These are phyloP conservation scores for Agaricales sp. DNA, from an alignment of 1,284 basidiomycete genomes.

Conservation along the genomic window DNA sequence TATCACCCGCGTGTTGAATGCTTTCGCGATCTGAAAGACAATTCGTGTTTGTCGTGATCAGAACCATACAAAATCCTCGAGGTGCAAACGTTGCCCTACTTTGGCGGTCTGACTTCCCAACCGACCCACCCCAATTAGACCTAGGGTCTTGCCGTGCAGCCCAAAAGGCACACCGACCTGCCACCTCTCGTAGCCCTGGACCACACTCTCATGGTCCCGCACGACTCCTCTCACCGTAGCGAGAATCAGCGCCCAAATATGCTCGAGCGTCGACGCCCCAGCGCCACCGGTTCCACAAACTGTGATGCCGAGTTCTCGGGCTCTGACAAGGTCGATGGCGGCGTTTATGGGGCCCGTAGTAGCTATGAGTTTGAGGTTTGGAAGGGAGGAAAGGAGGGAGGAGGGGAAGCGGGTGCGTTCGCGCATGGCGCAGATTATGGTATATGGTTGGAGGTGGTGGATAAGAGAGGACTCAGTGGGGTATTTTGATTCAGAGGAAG, in stretches of 20 bases:
- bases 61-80: constrained; percentile 1
- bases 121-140: constrained; percentile 47
- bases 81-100: constrained; percentile 30
- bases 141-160: constrained; percentile 43
- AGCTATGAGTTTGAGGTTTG: constrained; percentile 46
- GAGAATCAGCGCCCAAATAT: constrained; percentile 59
- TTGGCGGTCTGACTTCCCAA: too few relatives aligned
- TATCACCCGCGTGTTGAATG: constrained; percentile 47
- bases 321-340: constrained; percentile 38
- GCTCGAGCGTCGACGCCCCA: constrained; percentile 42
- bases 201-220: neutral
- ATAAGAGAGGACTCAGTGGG: too few relatives aligned
- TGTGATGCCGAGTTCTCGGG: constrained; percentile 37
- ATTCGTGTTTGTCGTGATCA: neutral
- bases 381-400: constrained; percentile 39
- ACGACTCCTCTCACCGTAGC: constrained; percentile 41
- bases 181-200: constrained; percentile 22
- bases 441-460: constrained; percentile 21
- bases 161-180: constrained; percentile 44
- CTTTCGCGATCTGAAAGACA: constrained; percentile 38
- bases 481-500: too few relatives aligned
- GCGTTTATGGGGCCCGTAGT: constrained; percentile 46
- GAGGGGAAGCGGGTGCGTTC: constrained; percentile 51
- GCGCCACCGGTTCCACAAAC: constrained; percentile 44
- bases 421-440: constrained; percentile 57